These are phyloP conservation scores for Cladosporium sp. DNA, from an alignment of 2,329 filamentous ascomycete species.

Conservation along the genomic window DNA sequence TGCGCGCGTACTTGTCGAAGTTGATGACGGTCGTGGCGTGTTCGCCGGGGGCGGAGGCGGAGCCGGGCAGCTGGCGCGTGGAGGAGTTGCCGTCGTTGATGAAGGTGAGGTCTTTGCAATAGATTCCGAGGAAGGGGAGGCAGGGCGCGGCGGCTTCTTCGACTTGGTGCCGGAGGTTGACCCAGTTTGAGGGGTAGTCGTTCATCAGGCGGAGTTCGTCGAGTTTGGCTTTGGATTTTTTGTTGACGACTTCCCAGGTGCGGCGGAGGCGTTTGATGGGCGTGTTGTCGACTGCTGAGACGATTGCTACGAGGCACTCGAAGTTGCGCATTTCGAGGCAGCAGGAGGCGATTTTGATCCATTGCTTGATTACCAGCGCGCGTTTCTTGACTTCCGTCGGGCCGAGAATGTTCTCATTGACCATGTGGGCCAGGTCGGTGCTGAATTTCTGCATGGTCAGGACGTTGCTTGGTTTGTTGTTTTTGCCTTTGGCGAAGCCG, in stretches of 20 bases:
- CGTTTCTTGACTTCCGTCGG: conserved; percentile 90
- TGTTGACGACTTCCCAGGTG: conserved; percentile 86
- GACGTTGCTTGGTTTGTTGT: conserved; percentile 77
- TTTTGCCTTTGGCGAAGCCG: conserved; percentile 88
- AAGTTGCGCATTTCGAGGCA: conserved; percentile 92
- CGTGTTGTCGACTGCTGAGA: conserved; percentile 87
- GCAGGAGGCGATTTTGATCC: conserved; percentile 89
- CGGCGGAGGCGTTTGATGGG: conserved; percentile 81
- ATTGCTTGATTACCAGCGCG: conserved; percentile 87
- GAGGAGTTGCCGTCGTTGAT: conserved; percentile 90
- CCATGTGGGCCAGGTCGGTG: conserved; percentile 86
- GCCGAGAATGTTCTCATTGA: conserved; percentile 86
- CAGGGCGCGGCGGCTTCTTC: conserved; percentile 79
- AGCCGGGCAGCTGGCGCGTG: conserved; percentile 66
- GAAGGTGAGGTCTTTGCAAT: conserved; percentile 92
- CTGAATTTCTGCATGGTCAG: conserved; percentile 90
- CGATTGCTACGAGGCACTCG: conserved; percentile 93
- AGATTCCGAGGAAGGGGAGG: conserved; percentile 92
- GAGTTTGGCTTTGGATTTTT: conserved; percentile 75
- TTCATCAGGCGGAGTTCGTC: conserved; percentile 78
- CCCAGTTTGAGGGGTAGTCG: conserved; percentile 87
- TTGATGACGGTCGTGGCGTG: conserved; percentile 77
- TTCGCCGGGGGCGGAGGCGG: conserved; percentile 43
- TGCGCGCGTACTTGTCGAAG: conserved; percentile 94
- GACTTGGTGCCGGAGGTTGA: conserved; percentile 74